Percentiles rank a stretch among this genome's conserved stretches.
phyloP scores from a whole-genome alignment of 2,329 filamentous ascomycete genomes.

The Exophiala sideris region DNA sequence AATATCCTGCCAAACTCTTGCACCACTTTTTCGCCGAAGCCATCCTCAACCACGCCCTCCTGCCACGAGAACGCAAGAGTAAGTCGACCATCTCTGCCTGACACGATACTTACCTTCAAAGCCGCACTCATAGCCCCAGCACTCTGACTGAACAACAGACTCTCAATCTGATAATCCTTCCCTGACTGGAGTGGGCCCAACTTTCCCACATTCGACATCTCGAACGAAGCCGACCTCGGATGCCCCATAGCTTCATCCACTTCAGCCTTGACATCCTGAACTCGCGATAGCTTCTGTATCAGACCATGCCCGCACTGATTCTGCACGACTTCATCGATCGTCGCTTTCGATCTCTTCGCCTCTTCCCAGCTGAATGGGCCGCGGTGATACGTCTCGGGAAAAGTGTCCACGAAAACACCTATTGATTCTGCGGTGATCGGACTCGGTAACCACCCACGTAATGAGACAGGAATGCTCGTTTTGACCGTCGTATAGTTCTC shows the following conservation, averaged over 20 bases:
- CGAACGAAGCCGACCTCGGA: constrained; percentile 37
- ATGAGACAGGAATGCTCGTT: constrained; percentile 37
- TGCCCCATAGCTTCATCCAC: constrained; percentile 40
- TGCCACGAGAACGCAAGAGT: constrained; percentile 23
- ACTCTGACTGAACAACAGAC: constrained; percentile 47
- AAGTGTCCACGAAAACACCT: constrained; percentile 39
- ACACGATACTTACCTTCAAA: constrained; percentile 40
- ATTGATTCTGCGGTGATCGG: constrained; percentile 37
- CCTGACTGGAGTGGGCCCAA: constrained; percentile 24
- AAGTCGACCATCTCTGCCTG: constrained; percentile 45
- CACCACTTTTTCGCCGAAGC: constrained; percentile 1
- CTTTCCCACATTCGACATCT: constrained; percentile 48
- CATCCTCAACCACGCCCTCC: constrained; percentile 14
- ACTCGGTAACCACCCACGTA: constrained; percentile 37
- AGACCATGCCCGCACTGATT: constrained; percentile 34
- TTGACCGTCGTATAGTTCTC: constrained; percentile 32
- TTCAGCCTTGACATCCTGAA: constrained; percentile 39
- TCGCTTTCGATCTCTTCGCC: constrained; percentile 32
- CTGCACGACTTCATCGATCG: constrained; percentile 30
- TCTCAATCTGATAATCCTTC: constrained; percentile 31
- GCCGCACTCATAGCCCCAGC: constrained; percentile 38
- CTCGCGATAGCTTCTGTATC: constrained; percentile 40
- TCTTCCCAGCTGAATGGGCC: constrained; percentile 34
- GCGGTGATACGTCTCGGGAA: constrained; percentile 33
- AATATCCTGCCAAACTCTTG: constrained; percentile 49